Evolutionary conservation across 2,329 filamentous ascomycete genomes (phyloP).

Genomic region (Exophiala bonariae): DNA sequence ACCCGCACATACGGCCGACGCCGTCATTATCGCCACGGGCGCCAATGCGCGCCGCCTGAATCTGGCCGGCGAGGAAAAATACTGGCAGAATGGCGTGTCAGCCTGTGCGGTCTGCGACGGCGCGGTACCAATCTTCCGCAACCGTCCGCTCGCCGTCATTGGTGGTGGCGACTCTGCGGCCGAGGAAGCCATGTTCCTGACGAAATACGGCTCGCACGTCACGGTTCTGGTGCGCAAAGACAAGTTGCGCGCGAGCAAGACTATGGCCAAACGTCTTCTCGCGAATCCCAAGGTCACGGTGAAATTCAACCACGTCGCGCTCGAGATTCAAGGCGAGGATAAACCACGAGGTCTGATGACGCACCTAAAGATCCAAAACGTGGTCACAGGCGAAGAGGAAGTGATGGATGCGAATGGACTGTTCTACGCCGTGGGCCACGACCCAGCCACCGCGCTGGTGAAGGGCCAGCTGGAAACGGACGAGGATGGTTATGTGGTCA

Average conservation of each 20-base stretch:
- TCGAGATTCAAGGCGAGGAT: conserved; percentile 80
- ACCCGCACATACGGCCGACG: conserved; percentile 79
- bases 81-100: conserved; percentile 96
- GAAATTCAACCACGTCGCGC: conserved; percentile 77
- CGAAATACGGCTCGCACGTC: conserved; percentile 95
- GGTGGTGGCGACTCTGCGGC: conserved; percentile 95
- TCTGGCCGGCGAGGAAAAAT: conserved; percentile 85
- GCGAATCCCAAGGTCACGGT: conserved; percentile 88
- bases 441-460: conserved; percentile 86
- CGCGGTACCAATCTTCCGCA: conserved; percentile 93
- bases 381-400: conserved; percentile 72
- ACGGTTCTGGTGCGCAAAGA: conserved; percentile 90
- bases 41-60: conserved; percentile 84
- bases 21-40: conserved; percentile 91
- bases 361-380: conserved; percentile 80
- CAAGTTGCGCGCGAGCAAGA: conserved; percentile 80
- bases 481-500: conserved; percentile 86
- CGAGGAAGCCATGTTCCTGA: conserved; percentile 95
- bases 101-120: conserved; percentile 98
- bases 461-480: conserved; percentile 89
- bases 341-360: conserved; percentile 78
- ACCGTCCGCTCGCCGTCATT: conserved; percentile 93
- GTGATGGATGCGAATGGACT: conserved; percentile 87
- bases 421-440: conserved; percentile 97
- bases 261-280: conserved; percentile 85